Evolutionary conservation across 352 stramenopile species (phyloP), one percentile per base, ranked within the genome.

Genomic region (Phytophthora quininea): DNA sequence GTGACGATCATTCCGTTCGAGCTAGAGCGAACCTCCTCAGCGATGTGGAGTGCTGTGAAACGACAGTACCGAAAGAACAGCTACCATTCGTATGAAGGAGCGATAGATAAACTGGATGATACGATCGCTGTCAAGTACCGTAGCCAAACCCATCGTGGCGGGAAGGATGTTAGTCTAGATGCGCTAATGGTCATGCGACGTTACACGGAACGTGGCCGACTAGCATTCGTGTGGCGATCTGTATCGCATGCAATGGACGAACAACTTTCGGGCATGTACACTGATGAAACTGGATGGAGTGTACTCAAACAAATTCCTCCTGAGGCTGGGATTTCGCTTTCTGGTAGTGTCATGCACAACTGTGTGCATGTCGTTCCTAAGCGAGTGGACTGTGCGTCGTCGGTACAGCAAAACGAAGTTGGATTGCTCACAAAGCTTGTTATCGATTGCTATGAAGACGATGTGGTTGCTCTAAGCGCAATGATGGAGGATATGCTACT

Each of bases 241-340:
- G 57, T 82, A 9, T 80, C 71, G 1, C 69, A 76, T 12, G 73
- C 73, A 30, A 70, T 74, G 43, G 61, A 74, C 19, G 67, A n/a
- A n/a, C n/a, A 77, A n/a, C 69, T 82, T 40, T 66, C 71, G 11
- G 57, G 67, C 0, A 77, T 88, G 73, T 86, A 77, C 54, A 88
- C 82, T 52, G 77, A 90, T 54, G 79, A 90, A 64, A 90, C 79
- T 3, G 82, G 82, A 15, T 90, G 82, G 82, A 84, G 79, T 30
- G 67, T 87, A 1, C 69, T 90, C 24, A 80, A 83, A 43, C 59
- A 55, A 1, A 74, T 88, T 37, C 72, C 73, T n/a, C 9, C 64
- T 9, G 53, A 73, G 15, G 66, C 68, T 3, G 68, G 50, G 2
- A 37, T 74, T 14, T 54, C 46, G 10, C 29, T 73, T 10, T 33